Conservation (phyloP, 345 rosid species). For the Carallia pectinifolia region DNA sequence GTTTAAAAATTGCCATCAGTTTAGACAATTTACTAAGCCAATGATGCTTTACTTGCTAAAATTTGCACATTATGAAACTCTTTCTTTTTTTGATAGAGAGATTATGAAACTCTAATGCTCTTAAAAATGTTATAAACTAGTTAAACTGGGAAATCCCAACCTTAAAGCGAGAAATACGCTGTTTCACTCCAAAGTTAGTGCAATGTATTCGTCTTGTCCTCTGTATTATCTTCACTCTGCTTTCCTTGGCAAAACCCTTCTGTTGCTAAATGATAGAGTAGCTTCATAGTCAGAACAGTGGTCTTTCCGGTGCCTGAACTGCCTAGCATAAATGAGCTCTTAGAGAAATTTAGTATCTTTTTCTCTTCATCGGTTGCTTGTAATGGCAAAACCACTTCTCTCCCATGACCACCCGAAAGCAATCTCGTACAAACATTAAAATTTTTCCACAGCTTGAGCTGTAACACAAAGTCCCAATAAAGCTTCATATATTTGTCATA, state of each 20-base stretch:
- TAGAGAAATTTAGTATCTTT: constrained; percentile 36
- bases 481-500: too few relatives aligned
- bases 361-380: constrained; percentile 46
- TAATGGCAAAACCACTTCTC: constrained; percentile 48
- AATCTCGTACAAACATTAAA: constrained; percentile 11
- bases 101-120: too few relatives aligned
- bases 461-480: too few relatives aligned
- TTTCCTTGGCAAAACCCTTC: constrained; percentile 16
- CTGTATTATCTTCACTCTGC: constrained; percentile 1
- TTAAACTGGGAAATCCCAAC: constrained; percentile 27
- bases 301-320: constrained; percentile 67
- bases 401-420: constrained; percentile 39
- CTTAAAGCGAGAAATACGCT: constrained; percentile 39
- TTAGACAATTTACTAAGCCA: too few relatives aligned
- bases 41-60: too few relatives aligned
- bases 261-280: constrained; percentile 30
- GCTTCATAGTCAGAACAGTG: constrained; percentile 46
- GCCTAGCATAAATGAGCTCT: constrained; percentile 49
- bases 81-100: too few relatives aligned
- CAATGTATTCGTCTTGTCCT: constrained; percentile 15
- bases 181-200: constrained; percentile 49
- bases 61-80: too few relatives aligned
- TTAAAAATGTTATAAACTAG: neutral
- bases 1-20: too few relatives aligned
- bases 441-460: constrained; percentile 20